These are phyloP conservation scores for Cryptosporidium sp. DNA, from an alignment of 169 alveolate genomes.

Conservation along the genomic window DNA sequence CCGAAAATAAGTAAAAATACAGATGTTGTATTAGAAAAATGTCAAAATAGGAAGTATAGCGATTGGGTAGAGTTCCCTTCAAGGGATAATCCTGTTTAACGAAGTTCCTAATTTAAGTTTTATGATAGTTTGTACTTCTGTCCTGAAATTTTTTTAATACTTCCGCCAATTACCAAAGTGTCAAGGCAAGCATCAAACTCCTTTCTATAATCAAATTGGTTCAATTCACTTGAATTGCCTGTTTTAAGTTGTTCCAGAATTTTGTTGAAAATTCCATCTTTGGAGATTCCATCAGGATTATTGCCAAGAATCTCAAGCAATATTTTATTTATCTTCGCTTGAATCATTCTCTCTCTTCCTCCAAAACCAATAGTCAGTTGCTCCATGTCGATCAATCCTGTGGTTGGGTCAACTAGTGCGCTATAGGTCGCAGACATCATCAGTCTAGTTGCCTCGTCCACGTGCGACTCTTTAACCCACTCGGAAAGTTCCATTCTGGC, in stretches of 20 bases:
- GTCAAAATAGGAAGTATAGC: neutral
- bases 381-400: slow-evolving; percentile 97
- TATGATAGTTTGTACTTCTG: slow-evolving; percentile 35
- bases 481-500: slow-evolving; percentile 95
- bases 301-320: slow-evolving; percentile 24
- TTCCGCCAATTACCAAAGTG: slow-evolving; percentile 34
- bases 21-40: slow-evolving; percentile 5
- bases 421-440: slow-evolving; percentile 98
- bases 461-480: slow-evolving; percentile 91
- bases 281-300: slow-evolving; percentile 34
- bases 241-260: slow-evolving; percentile 4
- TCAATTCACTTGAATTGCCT: neutral
- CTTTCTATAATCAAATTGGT: slow-evolving; percentile 23
- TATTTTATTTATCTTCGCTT: slow-evolving; percentile 29
- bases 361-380: slow-evolving; percentile 91
- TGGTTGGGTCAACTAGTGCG: slow-evolving; percentile 98
- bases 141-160: slow-evolving; percentile 56
- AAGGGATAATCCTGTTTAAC: neutral
- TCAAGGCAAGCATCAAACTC: slow-evolving; percentile 51
- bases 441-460: slow-evolving; percentile 96
- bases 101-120: neutral
- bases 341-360: slow-evolving; percentile 63
- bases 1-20: neutral
- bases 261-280: slow-evolving; percentile 17
- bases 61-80: slow-evolving; percentile 67